Base-by-base conservation (phyloP, 257 asterid genomes). In the Datura wrightii region DNA sequence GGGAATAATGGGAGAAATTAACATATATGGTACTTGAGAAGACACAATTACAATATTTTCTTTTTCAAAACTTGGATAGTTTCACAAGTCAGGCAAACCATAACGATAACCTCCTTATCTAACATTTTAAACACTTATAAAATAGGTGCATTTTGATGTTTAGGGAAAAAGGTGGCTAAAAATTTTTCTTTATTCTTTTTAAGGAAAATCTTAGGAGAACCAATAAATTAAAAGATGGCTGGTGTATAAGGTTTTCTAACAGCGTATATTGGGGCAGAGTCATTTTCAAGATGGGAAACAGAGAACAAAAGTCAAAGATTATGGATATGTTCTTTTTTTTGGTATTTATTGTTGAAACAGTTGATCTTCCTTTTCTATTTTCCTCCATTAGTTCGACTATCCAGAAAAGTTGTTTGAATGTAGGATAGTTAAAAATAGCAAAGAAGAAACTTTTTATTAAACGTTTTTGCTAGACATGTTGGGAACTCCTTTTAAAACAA, bases 281-380 rank as follows among this genome's bases (percentile, higher is more conserved):
- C 56, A 3, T 71, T 44, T 71, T 72, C 80, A 72, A 72, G n/a
- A 46, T 72, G 41, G 37, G 5, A 72, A 5, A 15, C 16, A 9
- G 58, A 46, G 41, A 19, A 46, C 24, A 5, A 46, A 44, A 72
- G 80, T 72, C 80, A 72, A 37, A 19, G 79, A 72, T 46, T 19
- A 46, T 24, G 59, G 58, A 19, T 6, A 72, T 46, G 19, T 10
- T 24, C 31, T 24, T 24, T 1, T 24, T 24, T 24, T 24, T 18
- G 8, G 56, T 71, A 71, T 71, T 71, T 71, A 44, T 44, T 46
- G 80, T 67, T 24, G 19, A 46, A 72, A 50, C 41, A 72, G 41
- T 24, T 1, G 31, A 24, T 24, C 31, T 24, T 24, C 31, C 31
- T 24, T 24, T 24, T 24, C 31, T 24, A 24, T 24, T 24, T 24